A percentile compares a stretch with the other conserved stretches of the same genome.
Conservation (phyloP, 75 land plant genomes). For the Picea sitchensis region DNA sequence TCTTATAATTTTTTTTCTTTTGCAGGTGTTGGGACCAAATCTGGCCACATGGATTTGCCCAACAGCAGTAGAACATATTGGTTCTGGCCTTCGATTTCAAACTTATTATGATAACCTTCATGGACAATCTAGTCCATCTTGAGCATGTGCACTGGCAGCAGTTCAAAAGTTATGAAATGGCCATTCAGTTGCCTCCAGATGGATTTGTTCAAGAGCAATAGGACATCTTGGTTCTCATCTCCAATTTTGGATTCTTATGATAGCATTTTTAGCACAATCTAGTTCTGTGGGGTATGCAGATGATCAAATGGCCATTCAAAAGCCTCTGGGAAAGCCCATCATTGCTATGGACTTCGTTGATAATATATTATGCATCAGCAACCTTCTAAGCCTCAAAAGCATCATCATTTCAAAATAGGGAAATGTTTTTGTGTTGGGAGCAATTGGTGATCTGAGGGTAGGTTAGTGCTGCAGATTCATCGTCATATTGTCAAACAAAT, state of each 20-base stretch:
- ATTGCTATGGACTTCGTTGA: background rate
- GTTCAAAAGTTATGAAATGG: background rate
- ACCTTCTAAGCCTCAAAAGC: background rate
- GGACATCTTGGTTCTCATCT: background rate
- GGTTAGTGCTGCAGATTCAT: background rate
- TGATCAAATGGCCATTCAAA: background rate
- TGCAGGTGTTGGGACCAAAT: constrained; percentile 85
- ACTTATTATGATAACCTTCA: constrained; percentile 43
- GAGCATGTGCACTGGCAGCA: background rate
- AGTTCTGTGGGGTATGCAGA: background rate
- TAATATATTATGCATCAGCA: background rate
- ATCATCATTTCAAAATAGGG: background rate
- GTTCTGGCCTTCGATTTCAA: constrained; percentile 78
- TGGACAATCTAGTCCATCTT: background rate
- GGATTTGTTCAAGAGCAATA: background rate
- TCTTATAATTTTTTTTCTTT: background rate
- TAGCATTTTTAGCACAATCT: background rate
- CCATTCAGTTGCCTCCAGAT: background rate
- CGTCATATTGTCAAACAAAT: background rate
- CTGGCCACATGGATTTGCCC: constrained; percentile 81
- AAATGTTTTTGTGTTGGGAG: background rate
- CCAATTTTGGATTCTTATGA: background rate
- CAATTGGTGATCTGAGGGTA: background rate
- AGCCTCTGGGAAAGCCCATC: background rate
- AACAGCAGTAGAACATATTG: constrained; percentile 55